Base-by-base conservation (phyloP, 1,284 basidiomycete species). In the Sanguinoderma infundibulare region DNA sequence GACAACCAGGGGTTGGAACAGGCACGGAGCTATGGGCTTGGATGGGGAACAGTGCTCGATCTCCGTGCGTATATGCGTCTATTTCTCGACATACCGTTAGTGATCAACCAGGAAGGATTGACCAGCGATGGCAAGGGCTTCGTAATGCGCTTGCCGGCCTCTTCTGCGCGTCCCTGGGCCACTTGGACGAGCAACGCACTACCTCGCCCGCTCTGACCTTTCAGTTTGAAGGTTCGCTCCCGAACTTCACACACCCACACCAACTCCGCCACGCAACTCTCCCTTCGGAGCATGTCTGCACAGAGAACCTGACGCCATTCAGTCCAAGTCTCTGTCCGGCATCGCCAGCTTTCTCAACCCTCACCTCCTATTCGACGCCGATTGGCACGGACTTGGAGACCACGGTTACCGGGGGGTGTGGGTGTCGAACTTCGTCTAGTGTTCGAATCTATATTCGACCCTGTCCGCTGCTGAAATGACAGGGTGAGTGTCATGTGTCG, bases 261-360 rank as follows among this genome's bases (percentile, higher is more conserved):
- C 77, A 81, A 55, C 79, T 93, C 34, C 86, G 89, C 51, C 91
- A 95, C 67, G 92, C 90, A 0, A 86, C 87, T 20, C 83, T 93
- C 10, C 91, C 92, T 4, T 93, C 87, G 7, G 92, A 95, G 70
- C 83, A 90, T 64, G 91, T 98, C 17, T 99, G 97, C 73, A 99
- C 97, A 2, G 98, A 99, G 73, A 98, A 98, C 74, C 79, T 99
- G 6, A 97, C 96, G 0, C 97, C 98, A 0, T 96, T 98, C 76
- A 97, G 0, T 98, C 96, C 82, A 95, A 97, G 73, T 87, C 91
- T 2, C 79, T 84, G 17, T 94, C 95, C 0, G 97, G 97, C 10
- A 83, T 98, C n/a, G 93, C 94, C 0, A 81, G 79, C 8, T 81
- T 98, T 2, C 80, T 98, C 42, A 93, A 96, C 69, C 91, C 95